Evolutionary conservation across 805 yeast species (phyloP), one percentile per base, ranked within the genome.

Genomic region (Cyberlindnera sargentensis): DNA sequence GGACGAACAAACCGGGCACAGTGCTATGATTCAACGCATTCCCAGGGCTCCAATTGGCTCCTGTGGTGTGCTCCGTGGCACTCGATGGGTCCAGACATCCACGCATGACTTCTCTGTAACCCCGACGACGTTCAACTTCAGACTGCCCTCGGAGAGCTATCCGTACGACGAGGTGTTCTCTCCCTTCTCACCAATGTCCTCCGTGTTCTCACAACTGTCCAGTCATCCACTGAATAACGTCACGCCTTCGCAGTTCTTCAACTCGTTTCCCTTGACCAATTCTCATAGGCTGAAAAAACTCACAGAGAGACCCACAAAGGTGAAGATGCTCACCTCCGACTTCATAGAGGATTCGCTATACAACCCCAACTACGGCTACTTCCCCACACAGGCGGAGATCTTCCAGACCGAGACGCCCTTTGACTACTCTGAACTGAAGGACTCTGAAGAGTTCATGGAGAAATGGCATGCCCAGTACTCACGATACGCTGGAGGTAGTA

Each of bases 331-430:
- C n/a, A 64, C 82, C 0, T 67, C 84, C 8, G 95, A 85, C 54
- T 88, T 84, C 62, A 88, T 87, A 45, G 95, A 86, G 53, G 95
- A 87, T 59, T 81, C 91, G 20, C 64, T 87, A 52, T 87, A 87
- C 58, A 84, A 88, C 62, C 88, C 91, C 0, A 56, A 72, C 49
- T 87, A 87, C 58, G 96, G 96, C 1, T 88, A 87, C 61, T 87
- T 87, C 38, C 72, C 88, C 2, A 75, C 78, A 51, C 84, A 84
- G 50, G 95, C 84, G 7, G 84, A 82, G 55, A 85, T 85, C 50
- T 85, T 81, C 61, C 82, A 82, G 46, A 79, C 81, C 2, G 75
- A 73, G 26, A 62, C 70, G 37, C 86, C 90, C 0, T 80, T 84
- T 52, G 75, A 80, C 37, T 86, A 80, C 58, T 67, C 70, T 30